Evolutionary conservation across 192 early-diverging fungal species (phyloP), one percentile per base, ranked within the genome.

Genomic region (Geosiphon pyriformis): DNA sequence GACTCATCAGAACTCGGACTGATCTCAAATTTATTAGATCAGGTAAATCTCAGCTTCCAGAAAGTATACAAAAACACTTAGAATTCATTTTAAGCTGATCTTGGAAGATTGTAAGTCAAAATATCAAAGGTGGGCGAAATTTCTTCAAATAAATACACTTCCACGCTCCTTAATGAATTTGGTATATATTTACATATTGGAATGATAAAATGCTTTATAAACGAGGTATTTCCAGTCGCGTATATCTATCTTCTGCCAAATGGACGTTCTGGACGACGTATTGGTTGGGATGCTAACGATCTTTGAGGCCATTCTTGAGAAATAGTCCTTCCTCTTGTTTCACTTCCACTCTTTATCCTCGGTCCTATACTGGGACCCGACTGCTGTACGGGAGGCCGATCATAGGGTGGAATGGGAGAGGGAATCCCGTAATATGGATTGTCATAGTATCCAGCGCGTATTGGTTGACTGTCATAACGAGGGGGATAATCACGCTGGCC

Each of bases 401-500:
- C 64, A 26, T 66, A 66, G 0, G 64, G 64, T 27, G 52, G 20
- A 8, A 66, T 66, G 31, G 64, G 49, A 1, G 60, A 62, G 15
- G 60, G 60, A n/a, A 66, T 55, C 2, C 64, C 52, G 27, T 66
- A 66, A 54, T 66, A 66, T 37, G 48, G 64, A 54, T 55, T 66
- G 23, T 66, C 64, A 55, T 66, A 66, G 42, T 66, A 66, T 31
- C 64, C 64, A 23, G 64, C 26, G 11, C 64, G 64, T 20, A 66
- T 66, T 15, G 31, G 29, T 42, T 66, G 64, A 33, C 23, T 55
- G 11, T 66, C 64, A 42, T 66, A 66, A 25, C 64, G 53, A 22
- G 53, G 30, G 7, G 64, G 3, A 55, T 66, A 66, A 55, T 66
- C 64, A 18, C 64, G 50, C 29, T 62, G 60, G 15, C 62, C 50